phyloP scores from a whole-genome alignment of 1,284 basidiomycete genomes.

The Puccinia novopanici region DNA sequence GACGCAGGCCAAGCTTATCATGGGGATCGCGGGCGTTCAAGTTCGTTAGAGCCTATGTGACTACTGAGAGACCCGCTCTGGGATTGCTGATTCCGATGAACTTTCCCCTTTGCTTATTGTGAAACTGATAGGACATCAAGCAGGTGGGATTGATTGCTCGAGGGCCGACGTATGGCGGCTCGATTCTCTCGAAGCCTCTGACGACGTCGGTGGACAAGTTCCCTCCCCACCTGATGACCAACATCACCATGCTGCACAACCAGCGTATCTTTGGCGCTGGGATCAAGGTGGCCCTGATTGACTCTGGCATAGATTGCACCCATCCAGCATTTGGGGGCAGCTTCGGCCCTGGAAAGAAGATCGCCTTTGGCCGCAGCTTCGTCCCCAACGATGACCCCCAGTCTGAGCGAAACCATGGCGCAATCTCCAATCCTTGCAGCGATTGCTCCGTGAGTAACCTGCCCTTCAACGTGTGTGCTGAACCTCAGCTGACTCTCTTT shows the following conservation, averaged over 20 bases:
- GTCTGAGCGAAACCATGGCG: background rate
- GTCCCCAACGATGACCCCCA: conserved; percentile 55
- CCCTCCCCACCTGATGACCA: conserved; percentile 64
- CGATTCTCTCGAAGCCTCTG: conserved; percentile 13
- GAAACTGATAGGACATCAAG: conserved; percentile 4
- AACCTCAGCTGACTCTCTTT: background rate
- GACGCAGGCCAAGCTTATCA: conserved; percentile 7
- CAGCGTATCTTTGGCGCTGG: conserved; percentile 34
- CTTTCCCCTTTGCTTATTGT: background rate
- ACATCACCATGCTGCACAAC: conserved; percentile 61
- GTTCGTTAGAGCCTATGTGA: background rate
- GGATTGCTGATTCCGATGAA: background rate
- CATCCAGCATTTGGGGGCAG: conserved; percentile 69
- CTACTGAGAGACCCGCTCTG: too few relatives aligned
- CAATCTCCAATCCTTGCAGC: conserved; percentile 32
- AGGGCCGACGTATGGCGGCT: background rate
- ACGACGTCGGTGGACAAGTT: conserved; percentile 1
- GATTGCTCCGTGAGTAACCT: conserved; percentile 25
- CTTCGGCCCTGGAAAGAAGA: conserved; percentile 68
- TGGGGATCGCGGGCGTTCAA: background rate
- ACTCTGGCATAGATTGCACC: conserved; percentile 65
- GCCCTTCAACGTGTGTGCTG: background rate
- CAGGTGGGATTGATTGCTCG: background rate
- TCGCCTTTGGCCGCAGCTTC: conserved; percentile 66
- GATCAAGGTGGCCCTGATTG: conserved; percentile 54